phyloP scores from a whole-genome alignment of 108 stramenopile species.

The Skeletonema costatum region DNA sequence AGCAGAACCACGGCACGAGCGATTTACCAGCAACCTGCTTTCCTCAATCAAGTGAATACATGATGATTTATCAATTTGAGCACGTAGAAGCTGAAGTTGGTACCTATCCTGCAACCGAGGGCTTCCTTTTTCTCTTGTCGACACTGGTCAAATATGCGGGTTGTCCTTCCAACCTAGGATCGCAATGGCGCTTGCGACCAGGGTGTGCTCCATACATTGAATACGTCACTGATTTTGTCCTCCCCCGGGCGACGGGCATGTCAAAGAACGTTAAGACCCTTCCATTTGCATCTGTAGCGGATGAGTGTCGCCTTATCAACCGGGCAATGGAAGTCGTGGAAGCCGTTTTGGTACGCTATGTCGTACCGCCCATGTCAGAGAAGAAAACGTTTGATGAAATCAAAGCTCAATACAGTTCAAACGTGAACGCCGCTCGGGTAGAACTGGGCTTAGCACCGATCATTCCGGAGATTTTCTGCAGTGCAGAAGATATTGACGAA shows the following conservation, averaged over 20 bases:
- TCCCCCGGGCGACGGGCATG: constrained; percentile 66
- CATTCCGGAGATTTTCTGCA: constrained; percentile 22
- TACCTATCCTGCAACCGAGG: constrained; percentile 78
- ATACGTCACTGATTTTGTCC: constrained; percentile 72
- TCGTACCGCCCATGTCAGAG: constrained; percentile 28
- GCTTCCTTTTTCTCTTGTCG: constrained; percentile 70
- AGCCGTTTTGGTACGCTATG: constrained; percentile 66
- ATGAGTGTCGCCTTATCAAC: constrained; percentile 62
- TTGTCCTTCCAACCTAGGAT: constrained; percentile 72
- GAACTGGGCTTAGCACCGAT: constrained; percentile 40
- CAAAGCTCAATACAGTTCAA: constrained; percentile 11
- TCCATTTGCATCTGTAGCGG: constrained; percentile 62
- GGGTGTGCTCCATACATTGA: constrained; percentile 85
- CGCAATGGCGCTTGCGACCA: constrained; percentile 65
- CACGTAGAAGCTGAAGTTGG: constrained; percentile 74
- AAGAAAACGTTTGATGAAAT: constrained; percentile 26
- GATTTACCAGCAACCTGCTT: constrained; percentile 30
- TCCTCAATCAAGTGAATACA: constrained; percentile 53
- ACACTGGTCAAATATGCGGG: constrained; percentile 64
- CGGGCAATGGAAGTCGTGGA: constrained; percentile 73
- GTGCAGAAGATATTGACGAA: constrained; percentile 17
- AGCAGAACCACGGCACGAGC: background rate
- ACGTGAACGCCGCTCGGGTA: constrained; percentile 14
- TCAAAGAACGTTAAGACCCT: constrained; percentile 30
- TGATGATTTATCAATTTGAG: constrained; percentile 80